These are phyloP conservation scores for Neurospora tetrasperma DNA, from an alignment of 495 filamentous ascomycete species.

Conservation along the genomic window DNA sequence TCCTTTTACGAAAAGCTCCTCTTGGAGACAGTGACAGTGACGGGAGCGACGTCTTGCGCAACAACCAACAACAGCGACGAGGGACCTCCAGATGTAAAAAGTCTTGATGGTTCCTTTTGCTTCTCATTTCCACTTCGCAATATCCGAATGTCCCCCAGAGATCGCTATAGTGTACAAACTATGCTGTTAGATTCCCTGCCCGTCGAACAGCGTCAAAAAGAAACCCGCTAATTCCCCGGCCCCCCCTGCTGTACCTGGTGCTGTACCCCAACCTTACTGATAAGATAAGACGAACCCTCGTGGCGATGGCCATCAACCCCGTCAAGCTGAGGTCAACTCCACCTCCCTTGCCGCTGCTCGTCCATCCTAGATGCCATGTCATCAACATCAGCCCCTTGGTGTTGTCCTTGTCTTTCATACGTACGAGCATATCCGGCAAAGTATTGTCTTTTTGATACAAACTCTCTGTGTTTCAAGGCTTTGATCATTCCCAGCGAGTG, in stretches of 20 bases:
- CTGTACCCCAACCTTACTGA: background rate
- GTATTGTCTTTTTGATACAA: background rate
- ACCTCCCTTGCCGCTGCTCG: background rate
- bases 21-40: background rate
- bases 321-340: background rate
- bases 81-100: background rate
- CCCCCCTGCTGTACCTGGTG: background rate
- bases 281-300: background rate
- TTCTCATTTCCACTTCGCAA: background rate
- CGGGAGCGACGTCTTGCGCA: background rate
- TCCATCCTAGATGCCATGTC: background rate
- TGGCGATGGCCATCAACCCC: background rate
- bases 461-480: no score
- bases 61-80: background rate
- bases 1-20: background rate
- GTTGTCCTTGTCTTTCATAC: background rate
- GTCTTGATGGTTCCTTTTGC: background rate
- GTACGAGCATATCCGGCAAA: background rate
- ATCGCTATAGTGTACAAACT: background rate
- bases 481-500: background rate
- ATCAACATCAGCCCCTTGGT: background rate
- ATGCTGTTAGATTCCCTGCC: background rate
- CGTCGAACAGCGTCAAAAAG: background rate
- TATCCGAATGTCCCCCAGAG: background rate
- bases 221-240: background rate